These are phyloP conservation scores for Rhodotorula taiwanensis DNA, from an alignment of 768 basidiomycete genomes.

Conservation along the genomic window DNA sequence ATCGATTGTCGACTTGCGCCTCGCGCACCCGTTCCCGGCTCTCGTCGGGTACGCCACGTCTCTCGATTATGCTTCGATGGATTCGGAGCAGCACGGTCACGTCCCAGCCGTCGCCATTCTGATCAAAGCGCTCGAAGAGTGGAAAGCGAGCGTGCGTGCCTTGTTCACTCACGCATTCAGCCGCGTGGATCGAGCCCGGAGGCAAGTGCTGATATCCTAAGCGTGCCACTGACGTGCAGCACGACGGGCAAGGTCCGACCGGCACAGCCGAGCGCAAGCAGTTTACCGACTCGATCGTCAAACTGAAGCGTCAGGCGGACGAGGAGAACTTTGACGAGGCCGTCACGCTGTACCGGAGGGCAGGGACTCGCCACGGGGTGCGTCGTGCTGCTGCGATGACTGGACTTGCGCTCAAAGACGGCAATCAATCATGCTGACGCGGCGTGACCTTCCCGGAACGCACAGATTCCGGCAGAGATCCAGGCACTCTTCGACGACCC, in stretches of 20 bases:
- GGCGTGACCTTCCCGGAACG: no score
- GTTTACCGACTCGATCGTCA: constrained; percentile 64
- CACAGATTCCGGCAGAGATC: constrained; percentile 63
- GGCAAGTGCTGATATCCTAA: no score
- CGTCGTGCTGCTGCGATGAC: no score
- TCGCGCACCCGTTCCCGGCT: constrained; percentile 80
- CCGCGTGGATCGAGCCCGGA: background rate
- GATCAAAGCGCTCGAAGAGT: constrained; percentile 70
- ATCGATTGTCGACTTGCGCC: constrained; percentile 61
- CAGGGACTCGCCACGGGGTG: constrained; percentile 19
- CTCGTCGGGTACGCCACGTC: constrained; percentile 65
- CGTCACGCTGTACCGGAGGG: constrained; percentile 62
- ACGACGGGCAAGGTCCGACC: constrained; percentile 57
- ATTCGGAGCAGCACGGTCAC: constrained; percentile 81
- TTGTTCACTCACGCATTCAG: background rate
- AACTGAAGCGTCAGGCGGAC: constrained; percentile 58
- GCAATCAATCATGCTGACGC: background rate
- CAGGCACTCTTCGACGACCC: constrained; percentile 59
- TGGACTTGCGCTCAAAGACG: no score
- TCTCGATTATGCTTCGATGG: constrained; percentile 69
- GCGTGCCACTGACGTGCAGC: constrained; percentile 48
- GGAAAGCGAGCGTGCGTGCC: constrained; percentile 63
- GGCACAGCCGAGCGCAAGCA: constrained; percentile 61
- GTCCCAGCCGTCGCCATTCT: constrained; percentile 85
- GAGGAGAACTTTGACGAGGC: constrained; percentile 99